Base-by-base conservation (phyloP, 202 grass and related monocot genomes). In the Schoenoplectus tabernaemontani region DNA sequence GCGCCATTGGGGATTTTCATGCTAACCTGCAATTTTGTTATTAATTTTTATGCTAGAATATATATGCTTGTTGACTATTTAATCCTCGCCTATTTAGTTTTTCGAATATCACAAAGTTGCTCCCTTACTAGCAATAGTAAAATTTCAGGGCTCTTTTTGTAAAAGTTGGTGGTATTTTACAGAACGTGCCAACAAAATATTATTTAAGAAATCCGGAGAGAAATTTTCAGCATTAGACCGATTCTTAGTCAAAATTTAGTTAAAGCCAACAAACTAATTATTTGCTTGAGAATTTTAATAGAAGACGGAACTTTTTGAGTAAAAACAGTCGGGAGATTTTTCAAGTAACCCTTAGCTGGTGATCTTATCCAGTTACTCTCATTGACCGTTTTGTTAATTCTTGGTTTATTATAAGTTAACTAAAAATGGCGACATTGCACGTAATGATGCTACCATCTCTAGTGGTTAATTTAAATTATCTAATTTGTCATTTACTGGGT, bases 281-380 rank as follows among this genome's bases (percentile, higher is more conserved):
- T 53, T 53, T 37, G 36, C 3, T 37, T 75, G 13, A 33, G 70
- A 71, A 71, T 46, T 46, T 23, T 32, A 54, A 54, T 75, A 9
- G 12, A 51, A 24, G 46, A 74, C 42, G 43, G 69, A 28, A 17
- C 7, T 74, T 57, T 75, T 69, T 19, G 73, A 20, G 50, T 7
- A 77, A 19, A 13, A 24, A 47, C 15, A 58, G 28, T n/a, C 4
- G 7, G 44, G 23, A 30, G 10, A 53, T 34, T 75, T 75, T 33
- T 75, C 70, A 75, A 75, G 44, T n/a, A n/a, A 75, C 44, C n/a
- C 48, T 53, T 75, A 75, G 70, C 23, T 75, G 43, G 42, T 75
- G 42, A 75, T 32, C 70, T 75, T 53, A 75, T 75, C 70, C 39
- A 17, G 4, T 53, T 53, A 73, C 22, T n/a, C n/a, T 50, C 16